Base-by-base conservation (phyloP, 1,139 yeast species). In the Meyerozyma smithsonii region DNA sequence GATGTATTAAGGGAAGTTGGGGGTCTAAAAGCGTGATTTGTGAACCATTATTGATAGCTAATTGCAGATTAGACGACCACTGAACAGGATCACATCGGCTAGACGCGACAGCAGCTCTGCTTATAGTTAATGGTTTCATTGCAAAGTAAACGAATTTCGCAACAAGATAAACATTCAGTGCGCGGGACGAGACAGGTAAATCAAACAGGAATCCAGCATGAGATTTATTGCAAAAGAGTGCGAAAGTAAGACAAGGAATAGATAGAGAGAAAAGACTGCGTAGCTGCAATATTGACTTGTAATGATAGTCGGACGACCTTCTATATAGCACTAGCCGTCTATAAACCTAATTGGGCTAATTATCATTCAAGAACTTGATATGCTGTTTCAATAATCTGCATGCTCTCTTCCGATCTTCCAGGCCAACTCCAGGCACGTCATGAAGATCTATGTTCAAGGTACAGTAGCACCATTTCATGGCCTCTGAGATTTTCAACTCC, bases 11-110 rank as follows among this genome's bases (percentile, higher is more conserved):
- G 2, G 76, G 75, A 5, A 67, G 54, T 41, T 56, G 60, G 7
- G 76, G 75, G 32, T 69, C 75, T 11, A 70, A 48, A 4, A 69
- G 44, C 1, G 65, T 56, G 26, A 71, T 40, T 33, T 64, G 66
- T 14, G 47, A 51, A 4, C 66, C 64, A 42, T 58, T 59, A 45
- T 68, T 70, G 28, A 71, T 55, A 3, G 74, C 66, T 39, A 69
- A 45, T 47, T 69, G 74, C 46, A 48, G 55, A 41, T 67, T 66
- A 8, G 54, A 59, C 0, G 74, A 66, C 59, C 67, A 58, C 46
- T 65, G 67, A 11, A 64, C 52, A 1, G 75, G 72, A 25, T 60
- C 62, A 34, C 47, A 44, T 17, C 52, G 50, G 8, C 59, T 40
- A 8, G 50, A 38, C 4, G 58, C 52, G 5, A 56, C 50, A 18